Evolutionary conservation across 768 basidiomycete species (phyloP), one percentile per base, ranked within the genome.

Genomic region (Boletus barrowsii): DNA sequence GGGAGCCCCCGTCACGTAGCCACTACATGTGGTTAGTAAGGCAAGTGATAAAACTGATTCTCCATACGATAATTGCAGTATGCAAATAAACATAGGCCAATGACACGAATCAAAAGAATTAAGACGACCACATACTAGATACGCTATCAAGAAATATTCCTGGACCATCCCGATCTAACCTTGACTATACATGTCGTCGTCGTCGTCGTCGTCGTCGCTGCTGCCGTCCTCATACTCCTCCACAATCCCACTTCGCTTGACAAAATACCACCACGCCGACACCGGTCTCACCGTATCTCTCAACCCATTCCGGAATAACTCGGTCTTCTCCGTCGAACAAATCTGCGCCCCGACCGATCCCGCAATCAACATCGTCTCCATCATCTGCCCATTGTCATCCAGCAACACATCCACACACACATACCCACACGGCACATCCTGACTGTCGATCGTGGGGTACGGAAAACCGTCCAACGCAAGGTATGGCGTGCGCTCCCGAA

Each of bases 221-320:
- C 11, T 14, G 33, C 33, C 14, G 33, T 47, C 49, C 20, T 41
- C 45, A 2, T 55, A 30, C 35, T 36, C 49, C 9, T 43, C 36
- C 4, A 15, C 22, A n/a, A 37, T 15, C 30, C 33, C 22, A 11
- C 48, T 26, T 41, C 40, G 49, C 29, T 57, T 61, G 39, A 60
- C 30, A 33, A 73, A 61, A 47, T 66, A 60, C 71, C 71, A 72
- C 70, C 69, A 72, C 9, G 61, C 71, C 20, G 59, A 56, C n/a
- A 73, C 54, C 1, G 70, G 66, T 42, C 59, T 57, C 26, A 68
- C 63, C 4, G 64, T 73, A 44, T 72, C 72, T 53, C 69, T 57
- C 51, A 62, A 40, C n/a, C 70, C 72, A 18, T 65, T 64, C 32
- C 64, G 53, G 51, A 67, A 70, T 47, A 67, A 39, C 40, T 69